phyloP scores from a whole-genome alignment of 345 rosid genomes.

The Populus euphratica region DNA sequence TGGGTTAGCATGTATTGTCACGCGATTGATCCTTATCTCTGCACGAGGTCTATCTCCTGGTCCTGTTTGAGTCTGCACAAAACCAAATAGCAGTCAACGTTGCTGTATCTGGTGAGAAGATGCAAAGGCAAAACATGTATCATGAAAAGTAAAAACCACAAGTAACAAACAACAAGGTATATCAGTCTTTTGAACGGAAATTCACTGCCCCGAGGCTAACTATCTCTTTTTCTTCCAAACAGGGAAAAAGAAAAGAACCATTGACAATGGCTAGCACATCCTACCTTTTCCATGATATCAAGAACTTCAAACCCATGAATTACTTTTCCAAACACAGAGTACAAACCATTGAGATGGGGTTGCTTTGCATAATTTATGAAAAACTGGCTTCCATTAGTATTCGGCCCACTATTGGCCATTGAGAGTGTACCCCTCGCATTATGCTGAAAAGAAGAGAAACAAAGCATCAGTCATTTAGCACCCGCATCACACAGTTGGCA shows the following conservation, averaged over 20 bases:
- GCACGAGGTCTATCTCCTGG: constrained; percentile 93
- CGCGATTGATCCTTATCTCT: constrained; percentile 90
- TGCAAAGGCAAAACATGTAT: background rate
- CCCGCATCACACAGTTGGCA: background rate
- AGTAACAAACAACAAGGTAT: background rate
- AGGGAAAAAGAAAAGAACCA: background rate
- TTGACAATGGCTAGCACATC: background rate
- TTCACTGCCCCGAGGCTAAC: background rate
- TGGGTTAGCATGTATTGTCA: constrained; percentile 94
- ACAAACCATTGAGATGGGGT: constrained; percentile 93
- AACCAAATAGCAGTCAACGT: background rate
- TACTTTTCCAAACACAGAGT: constrained; percentile 90
- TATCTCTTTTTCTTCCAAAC: background rate
- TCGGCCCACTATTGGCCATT: constrained; percentile 98
- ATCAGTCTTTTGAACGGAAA: background rate
- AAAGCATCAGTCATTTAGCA: background rate
- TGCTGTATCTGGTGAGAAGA: background rate
- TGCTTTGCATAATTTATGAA: constrained; percentile 81
- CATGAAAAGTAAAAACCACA: background rate
- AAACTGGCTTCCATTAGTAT: constrained; percentile 97
- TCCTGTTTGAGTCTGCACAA: constrained; percentile 80
- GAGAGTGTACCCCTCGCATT: constrained; percentile 87
- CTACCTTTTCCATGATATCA: constrained; percentile 97
- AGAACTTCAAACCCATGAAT: constrained; percentile 98
- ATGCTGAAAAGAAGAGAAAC: constrained; percentile 47